These are phyloP conservation scores for Alternaria infectoria DNA, from an alignment of 2,329 filamentous ascomycete species.

Conservation along the genomic window DNA sequence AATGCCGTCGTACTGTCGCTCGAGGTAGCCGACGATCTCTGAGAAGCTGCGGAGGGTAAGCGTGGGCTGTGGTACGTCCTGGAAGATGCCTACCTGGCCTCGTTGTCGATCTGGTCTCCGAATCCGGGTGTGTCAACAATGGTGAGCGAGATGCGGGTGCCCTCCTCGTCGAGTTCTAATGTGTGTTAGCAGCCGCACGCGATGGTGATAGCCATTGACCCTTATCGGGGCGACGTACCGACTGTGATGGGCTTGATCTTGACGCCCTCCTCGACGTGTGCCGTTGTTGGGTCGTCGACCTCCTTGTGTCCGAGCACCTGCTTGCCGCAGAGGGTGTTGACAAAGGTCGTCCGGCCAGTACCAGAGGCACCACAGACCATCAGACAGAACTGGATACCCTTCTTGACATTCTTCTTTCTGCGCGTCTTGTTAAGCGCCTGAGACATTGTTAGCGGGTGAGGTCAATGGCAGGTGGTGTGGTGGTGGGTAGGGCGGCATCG, in stretches of 20 bases:
- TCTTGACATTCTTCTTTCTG: slow-evolving; percentile 99
- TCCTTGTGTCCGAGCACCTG: slow-evolving; percentile 90
- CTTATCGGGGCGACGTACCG: slow-evolving; percentile 63
- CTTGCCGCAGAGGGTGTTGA: slow-evolving; percentile 98
- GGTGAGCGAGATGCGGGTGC: slow-evolving; percentile 95
- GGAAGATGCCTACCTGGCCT: slow-evolving; percentile 74
- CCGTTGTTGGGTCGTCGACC: slow-evolving; percentile 84
- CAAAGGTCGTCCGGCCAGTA: slow-evolving; percentile 97
- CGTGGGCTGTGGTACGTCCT: background rate
- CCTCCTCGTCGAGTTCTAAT: slow-evolving; percentile 90
- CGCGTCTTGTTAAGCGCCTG: slow-evolving; percentile 79
- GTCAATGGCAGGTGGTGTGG: slow-evolving; percentile 20
- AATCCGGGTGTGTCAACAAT: slow-evolving; percentile 99
- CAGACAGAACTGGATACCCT: slow-evolving; percentile 99
- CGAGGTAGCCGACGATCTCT: slow-evolving; percentile 97
- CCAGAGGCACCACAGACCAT: slow-evolving; percentile 99
- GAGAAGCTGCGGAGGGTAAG: slow-evolving; percentile 71
- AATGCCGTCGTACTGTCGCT: slow-evolving; percentile 99
- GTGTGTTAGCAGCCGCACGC: slow-evolving; percentile 9
- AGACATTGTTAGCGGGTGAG: slow-evolving; percentile 33
- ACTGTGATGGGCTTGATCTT: slow-evolving; percentile 99
- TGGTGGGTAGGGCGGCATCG: slow-evolving; percentile 22
- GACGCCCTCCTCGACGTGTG: slow-evolving; percentile 94
- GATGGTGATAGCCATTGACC: background rate
- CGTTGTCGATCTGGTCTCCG: slow-evolving; percentile 98